Conservation (phyloP, 805 yeast species). For the Wickerhamiella cacticola region DNA sequence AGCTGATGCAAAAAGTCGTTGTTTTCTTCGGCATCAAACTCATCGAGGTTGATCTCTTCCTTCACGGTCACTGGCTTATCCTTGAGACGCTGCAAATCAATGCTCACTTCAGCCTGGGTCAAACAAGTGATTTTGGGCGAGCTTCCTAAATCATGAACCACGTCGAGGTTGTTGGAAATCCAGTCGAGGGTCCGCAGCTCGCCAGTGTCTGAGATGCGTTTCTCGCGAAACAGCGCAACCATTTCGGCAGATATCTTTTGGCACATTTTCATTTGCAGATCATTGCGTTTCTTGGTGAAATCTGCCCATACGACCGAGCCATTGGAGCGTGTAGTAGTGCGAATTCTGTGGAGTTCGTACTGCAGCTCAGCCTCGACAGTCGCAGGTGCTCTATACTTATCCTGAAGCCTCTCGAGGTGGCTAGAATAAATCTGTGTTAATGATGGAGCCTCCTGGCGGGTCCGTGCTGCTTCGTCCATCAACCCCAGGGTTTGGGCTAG, state of each 20-base stretch:
- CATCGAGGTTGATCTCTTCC: slow-evolving; percentile 10
- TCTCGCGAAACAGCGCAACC: slow-evolving; percentile 23
- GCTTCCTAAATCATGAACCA: slow-evolving; percentile 19
- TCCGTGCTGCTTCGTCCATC: slow-evolving; percentile 16
- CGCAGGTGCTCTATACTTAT: not conserved
- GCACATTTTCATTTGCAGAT: slow-evolving; percentile 22
- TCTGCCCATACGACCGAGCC: slow-evolving; percentile 25
- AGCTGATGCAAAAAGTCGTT: slow-evolving; percentile 11
- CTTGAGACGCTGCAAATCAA: slow-evolving; percentile 18
- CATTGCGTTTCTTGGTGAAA: slow-evolving; percentile 22
- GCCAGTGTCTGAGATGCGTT: slow-evolving; percentile 14
- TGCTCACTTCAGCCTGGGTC: slow-evolving; percentile 17
- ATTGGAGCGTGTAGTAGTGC: slow-evolving; percentile 19
- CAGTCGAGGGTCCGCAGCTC: slow-evolving; percentile 20
- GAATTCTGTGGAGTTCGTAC: slow-evolving; percentile 20
- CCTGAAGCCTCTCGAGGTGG: slow-evolving; percentile 13
- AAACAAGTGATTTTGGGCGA: slow-evolving; percentile 19
- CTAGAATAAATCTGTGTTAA: slow-evolving; percentile 13
- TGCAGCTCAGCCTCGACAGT: slow-evolving; percentile 11
- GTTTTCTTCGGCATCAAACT: slow-evolving; percentile 9
- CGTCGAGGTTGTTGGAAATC: slow-evolving; percentile 23
- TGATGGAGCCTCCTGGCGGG: slow-evolving; percentile 10
- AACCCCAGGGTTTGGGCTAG: slow-evolving; percentile 17
- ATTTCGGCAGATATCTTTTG: slow-evolving; percentile 19
- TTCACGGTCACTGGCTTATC: slow-evolving; percentile 4